Conservation (phyloP, 371 early-diverging fungal genomes). For the Mucor lusitanicus region DNA sequence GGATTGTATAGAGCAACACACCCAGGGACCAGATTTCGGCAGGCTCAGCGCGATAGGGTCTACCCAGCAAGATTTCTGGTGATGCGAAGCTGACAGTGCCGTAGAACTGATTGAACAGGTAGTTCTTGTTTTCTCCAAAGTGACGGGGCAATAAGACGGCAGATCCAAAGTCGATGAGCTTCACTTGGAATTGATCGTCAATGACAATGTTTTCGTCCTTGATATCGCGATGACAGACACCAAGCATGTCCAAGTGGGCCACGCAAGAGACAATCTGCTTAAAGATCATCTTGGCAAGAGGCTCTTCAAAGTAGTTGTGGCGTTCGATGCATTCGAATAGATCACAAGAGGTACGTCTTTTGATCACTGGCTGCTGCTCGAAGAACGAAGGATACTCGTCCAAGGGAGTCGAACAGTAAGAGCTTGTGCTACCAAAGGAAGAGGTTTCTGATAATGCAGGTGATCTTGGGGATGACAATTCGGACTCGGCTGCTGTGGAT, state of each 20-base stretch:
- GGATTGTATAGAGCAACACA: conserved; percentile 73
- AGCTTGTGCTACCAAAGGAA: conserved; percentile 15
- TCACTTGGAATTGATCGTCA: conserved; percentile 65
- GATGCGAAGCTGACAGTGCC: conserved; percentile 72
- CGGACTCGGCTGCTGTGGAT: conserved; percentile 7
- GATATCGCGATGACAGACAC: conserved; percentile 66
- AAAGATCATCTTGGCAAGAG: conserved; percentile 62
- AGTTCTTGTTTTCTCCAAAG: conserved; percentile 35
- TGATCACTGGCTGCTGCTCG: conserved; percentile 26
- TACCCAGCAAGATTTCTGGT: conserved; percentile 78
- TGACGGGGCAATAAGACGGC: conserved; percentile 61
- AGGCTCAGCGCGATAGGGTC: conserved; percentile 73
- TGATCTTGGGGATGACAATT: conserved; percentile 19
- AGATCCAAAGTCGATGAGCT: conserved; percentile 85
- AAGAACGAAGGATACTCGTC: conserved; percentile 17
- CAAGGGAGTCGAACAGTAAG: conserved; percentile 19
- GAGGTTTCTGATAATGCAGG: conserved; percentile 35
- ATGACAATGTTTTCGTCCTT: conserved; percentile 83
- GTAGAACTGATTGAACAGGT: conserved; percentile 60
- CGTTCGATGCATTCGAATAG: conserved; percentile 83
- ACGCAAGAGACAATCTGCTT: conserved; percentile 73
- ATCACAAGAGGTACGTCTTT: conserved; percentile 64
- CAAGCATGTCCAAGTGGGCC: conserved; percentile 56
- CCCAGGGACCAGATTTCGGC: conserved; percentile 87
- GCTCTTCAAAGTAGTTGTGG: conserved; percentile 66